Evolutionary conservation across 192 early-diverging fungal species (phyloP), one percentile per base, ranked within the genome.

Genomic region (Backusella morwellensis): DNA sequence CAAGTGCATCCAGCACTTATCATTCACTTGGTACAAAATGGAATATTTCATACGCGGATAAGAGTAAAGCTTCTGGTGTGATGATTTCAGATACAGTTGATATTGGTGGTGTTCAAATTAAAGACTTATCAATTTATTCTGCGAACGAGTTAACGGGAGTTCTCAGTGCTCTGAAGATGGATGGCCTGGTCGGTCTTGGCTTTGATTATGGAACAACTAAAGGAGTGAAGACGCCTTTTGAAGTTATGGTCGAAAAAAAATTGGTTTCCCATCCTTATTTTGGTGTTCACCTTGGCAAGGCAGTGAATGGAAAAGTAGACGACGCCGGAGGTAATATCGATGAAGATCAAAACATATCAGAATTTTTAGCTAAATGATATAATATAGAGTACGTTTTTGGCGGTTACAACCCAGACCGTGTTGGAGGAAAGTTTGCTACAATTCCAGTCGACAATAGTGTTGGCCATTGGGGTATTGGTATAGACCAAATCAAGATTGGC

Each of bases 151-250:
- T 69, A 35, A 78, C 80, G 0, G 29, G 21, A 11, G 2, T 32
- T 32, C 32, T 32, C 32, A 17, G 19, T 2, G 7, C 14, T 38
- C 41, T 19, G 1, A 85, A 82, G 0, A 86, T 86, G 12, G 89
- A 92, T 68, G 91, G 89, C 9, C 76, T 92, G 36, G 77, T 92
- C 4, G 91, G 91, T 44, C 87, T 92, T 6, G 89, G 83, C 15
- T 90, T 87, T 84, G 59, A 88, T 34, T 75, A 67, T 29, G 75
- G 81, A 35, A 81, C 71, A 15, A 80, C 78, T 38, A 32, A 32
- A 32, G 85, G 85, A 12, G 78, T 80, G 68, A 81, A 81, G 50
- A 83, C 82, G 15, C 87, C 87, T 75, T 68, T 91, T 35, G 84
- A 88, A 71, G 88, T 88, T 59, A 79, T 89, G 38, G 76, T 88